Base-by-base conservation (phyloP, 768 basidiomycete genomes). In the Russula virescens region DNA sequence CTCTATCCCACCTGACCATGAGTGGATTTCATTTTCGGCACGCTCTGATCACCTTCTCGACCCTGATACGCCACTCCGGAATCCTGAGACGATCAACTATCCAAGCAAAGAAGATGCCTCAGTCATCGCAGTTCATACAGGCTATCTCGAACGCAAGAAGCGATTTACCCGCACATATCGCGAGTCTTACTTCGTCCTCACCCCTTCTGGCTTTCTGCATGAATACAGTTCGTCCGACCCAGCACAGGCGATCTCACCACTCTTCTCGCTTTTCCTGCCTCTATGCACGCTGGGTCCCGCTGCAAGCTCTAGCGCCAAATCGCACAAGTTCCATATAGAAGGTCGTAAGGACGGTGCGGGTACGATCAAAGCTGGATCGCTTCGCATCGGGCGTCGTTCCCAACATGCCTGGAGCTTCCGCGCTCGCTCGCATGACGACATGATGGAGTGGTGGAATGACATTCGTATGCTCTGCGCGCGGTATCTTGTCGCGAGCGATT, bases 361-460 rank as follows among this genome's bases (percentile, higher is more conserved):
- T 2, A 80, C 83, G 18, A 80, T 79, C 1, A 84, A 85, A 68
- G 75, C 78, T 0, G 85, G 86, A n/a, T 78, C 80, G 2, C 70
- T 85, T 69, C 70, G 81, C 31, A 61, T 67, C 26, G 26, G 72
- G 40, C 63, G 72, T 58, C 70, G 75, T 43, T 74, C 79, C 25
- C 77, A 83, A 58, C 81, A 84, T 69, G 91, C 91, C 31, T 98
- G 90, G 86, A 90, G 86, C 53, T 98, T 99, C 81, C 82, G 94
- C 40, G 83, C 90, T 50, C 78, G 96, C 63, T 89, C 86, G 62
- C 84, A 89, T 67, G 96, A 98, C 66, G 96, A 98, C 68, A 94
- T 98, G 93, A 93, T 98, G 93, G 97, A 99, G 76, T 97, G 97
- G 92, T 99, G 97, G 97, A 98, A 98, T 71, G 97, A 98, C 71